Percentiles rank a stretch among this genome's conserved stretches.
These are phyloP conservation scores for Komagataella pseudopastoris DNA, from an alignment of 805 yeast species.

Conservation along the genomic window DNA sequence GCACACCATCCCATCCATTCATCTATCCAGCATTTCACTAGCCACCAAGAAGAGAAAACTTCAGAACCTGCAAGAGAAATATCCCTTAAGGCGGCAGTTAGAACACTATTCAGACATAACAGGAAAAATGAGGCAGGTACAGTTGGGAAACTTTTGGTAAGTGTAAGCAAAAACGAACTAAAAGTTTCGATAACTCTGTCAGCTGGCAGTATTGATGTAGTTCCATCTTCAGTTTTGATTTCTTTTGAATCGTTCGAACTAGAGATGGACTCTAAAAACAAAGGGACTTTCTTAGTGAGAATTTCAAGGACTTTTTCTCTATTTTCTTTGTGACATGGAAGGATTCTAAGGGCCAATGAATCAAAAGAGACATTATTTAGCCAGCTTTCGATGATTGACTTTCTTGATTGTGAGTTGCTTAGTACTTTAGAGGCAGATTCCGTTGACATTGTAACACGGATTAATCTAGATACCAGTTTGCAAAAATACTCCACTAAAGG, in stretches of 20 bases:
- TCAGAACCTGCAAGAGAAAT: slow-evolving; percentile 43
- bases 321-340: slow-evolving; percentile 9
- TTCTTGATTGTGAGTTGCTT: slow-evolving; percentile 16
- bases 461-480: neutral
- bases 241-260: neutral
- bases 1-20: slow-evolving; percentile 59
- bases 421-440: slow-evolving; percentile 3
- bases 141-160: slow-evolving; percentile 25
- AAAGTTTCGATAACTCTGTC: slow-evolving; percentile 6
- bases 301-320: slow-evolving; percentile 17
- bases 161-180: slow-evolving; percentile 7
- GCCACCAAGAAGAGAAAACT: slow-evolving; percentile 67
- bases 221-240: neutral
- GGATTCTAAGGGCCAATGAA: slow-evolving; percentile 4
- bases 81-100: slow-evolving; percentile 49
- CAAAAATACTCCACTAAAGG: slow-evolving; percentile 28
- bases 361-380: slow-evolving; percentile 25
- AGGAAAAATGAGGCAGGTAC: slow-evolving; percentile 42
- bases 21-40: slow-evolving; percentile 61
- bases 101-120: slow-evolving; percentile 35
- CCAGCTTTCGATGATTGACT: slow-evolving; percentile 35
- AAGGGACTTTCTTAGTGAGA: slow-evolving; percentile 19
- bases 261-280: slow-evolving; percentile 10
- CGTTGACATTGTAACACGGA: slow-evolving; percentile 2
- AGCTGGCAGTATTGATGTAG: neutral